Base-by-base conservation (phyloP, 2,329 filamentous ascomycete species). In the Penicillium vulpinum region DNA sequence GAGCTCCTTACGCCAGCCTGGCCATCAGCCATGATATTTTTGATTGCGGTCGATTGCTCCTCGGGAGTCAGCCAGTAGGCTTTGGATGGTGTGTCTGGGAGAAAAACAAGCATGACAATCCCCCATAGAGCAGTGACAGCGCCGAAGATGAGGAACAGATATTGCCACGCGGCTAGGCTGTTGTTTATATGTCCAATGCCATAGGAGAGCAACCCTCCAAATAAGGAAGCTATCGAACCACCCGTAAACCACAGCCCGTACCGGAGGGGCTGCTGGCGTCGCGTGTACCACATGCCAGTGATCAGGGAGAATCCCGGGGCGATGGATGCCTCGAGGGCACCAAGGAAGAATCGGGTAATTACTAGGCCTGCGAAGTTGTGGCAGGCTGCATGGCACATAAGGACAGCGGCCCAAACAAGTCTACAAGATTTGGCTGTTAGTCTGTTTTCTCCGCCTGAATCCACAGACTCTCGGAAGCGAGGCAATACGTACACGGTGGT, bases 341-440 rank as follows among this genome's bases (percentile, higher is more conserved):
- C 57, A 3, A 61, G 46, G 28, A 62, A 55, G 18, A 77, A 73
- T 24, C 75, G 65, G 35, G 72, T 67, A 6, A 67, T 63, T 58
- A 77, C 70, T n/a, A 76, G 62, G 5, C 67, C 57, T 15, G 48
- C 39, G 39, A 63, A 64, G 38, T 15, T 43, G 11, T 48, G 45
- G 22, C 40, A 48, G 16, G 57, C 62, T 11, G 51, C 59, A 45
- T 61, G 59, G 35, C 57, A 60, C 55, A 62, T 61, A 3, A 64
- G 55, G 39, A 63, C 24, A 7, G 36, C 56, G 22, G 59, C 63
- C 62, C 63, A 65, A 11, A 63, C 4, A 29, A 57, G 62, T 7
- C 54, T 60, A 26, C 11, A 31, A 5, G 11, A 31, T 6, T 13
- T 24, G 5, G 15, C 8, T 22, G 39, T 24, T 28, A 33, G 18